A percentile compares a stretch with the other conserved stretches of the same genome.
Evolutionary conservation across 257 asterid genomes (phyloP).

Genomic region (Plantago elongata): DNA sequence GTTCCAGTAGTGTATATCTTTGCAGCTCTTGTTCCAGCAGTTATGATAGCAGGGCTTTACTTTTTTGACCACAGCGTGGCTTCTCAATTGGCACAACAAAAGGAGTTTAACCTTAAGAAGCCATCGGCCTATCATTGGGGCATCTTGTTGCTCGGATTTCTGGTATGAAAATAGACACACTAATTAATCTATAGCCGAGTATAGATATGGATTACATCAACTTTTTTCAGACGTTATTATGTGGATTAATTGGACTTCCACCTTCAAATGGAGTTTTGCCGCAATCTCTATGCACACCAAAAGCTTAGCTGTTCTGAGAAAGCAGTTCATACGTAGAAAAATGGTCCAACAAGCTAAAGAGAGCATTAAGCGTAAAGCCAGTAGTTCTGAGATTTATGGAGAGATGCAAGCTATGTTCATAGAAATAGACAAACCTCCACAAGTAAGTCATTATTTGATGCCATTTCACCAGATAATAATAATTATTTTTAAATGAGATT

Average conservation of each 20-base stretch:
- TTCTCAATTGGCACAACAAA: constrained; percentile 55
- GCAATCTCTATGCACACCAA: constrained; percentile 62
- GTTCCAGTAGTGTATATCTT: constrained; percentile 43
- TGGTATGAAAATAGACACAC: too few species aligned
- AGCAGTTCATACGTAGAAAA: constrained; percentile 42
- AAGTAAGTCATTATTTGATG: constrained; percentile 25
- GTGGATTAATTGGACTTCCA: constrained; percentile 58
- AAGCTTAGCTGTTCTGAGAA: constrained; percentile 46
- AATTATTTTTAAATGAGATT: neutral
- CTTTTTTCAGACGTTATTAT: constrained; percentile 40
- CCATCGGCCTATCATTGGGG: constrained; percentile 57
- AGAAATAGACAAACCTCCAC: constrained; percentile 44
- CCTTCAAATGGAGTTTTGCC: constrained; percentile 73
- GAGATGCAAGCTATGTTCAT: constrained; percentile 53
- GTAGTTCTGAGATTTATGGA: constrained; percentile 48
- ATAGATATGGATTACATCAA: neutral
- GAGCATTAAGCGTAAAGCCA: constrained; percentile 40
- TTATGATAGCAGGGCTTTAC: constrained; percentile 56
- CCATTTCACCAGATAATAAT: neutral
- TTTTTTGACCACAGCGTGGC: constrained; percentile 70
- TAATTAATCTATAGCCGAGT: too few species aligned
- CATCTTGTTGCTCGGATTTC: constrained; percentile 47
- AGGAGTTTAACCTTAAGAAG: constrained; percentile 57
- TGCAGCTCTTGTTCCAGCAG: constrained; percentile 46
- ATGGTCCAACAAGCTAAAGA: constrained; percentile 49